A percentile compares a stretch with the other conserved stretches of the same genome.
phyloP scores from a whole-genome alignment of 176 grass and related monocot species.

The Urochloa ruziziensis region DNA sequence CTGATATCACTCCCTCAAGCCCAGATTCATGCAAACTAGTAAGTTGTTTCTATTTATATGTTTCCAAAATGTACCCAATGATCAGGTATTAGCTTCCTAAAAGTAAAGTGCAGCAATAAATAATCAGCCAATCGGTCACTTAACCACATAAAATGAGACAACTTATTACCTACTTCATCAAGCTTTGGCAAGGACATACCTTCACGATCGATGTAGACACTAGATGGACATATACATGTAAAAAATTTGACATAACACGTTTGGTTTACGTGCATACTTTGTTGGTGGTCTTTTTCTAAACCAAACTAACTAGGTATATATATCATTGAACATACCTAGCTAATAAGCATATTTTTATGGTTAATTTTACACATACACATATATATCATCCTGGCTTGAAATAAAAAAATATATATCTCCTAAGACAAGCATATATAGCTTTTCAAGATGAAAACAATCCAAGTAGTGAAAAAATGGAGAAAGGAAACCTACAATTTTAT shows the following conservation, averaged over 20 bases:
- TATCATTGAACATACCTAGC: neutral
- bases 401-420: neutral
- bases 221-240: neutral
- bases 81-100: neutral
- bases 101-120: neutral
- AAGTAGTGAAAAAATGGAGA: neutral
- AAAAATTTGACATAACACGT: neutral
- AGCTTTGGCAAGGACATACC: neutral
- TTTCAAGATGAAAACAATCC: neutral
- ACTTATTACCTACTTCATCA: neutral
- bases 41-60: neutral
- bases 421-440: too few species aligned
- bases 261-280: neutral
- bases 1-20: neutral
- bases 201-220: too few species aligned
- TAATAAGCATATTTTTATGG: neutral
- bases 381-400: neutral
- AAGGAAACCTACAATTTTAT: neutral
- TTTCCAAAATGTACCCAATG: neutral
- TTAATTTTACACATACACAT: neutral
- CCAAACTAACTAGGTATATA: neutral
- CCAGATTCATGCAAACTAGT: neutral
- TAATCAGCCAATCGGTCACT: neutral
- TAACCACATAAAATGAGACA: conserved; percentile 41
- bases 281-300: neutral